Conservation (phyloP, 495 filamentous ascomycete genomes). For the Trichoderma virens region DNA sequence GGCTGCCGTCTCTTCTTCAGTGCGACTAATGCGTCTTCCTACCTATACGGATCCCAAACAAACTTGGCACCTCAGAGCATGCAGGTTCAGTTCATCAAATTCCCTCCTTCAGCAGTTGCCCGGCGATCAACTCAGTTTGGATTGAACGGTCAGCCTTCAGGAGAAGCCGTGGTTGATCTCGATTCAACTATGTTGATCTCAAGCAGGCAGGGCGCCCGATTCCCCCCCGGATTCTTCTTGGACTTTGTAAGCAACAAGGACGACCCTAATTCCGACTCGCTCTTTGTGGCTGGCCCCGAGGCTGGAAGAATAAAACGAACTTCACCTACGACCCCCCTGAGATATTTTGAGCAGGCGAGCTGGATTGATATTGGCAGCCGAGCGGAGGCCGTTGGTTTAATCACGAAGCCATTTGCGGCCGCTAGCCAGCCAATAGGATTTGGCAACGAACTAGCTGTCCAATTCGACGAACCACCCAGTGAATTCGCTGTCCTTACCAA, state of each 20-base stretch:
- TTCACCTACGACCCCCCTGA: slow-evolving; percentile 40
- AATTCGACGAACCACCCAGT: slow-evolving; percentile 72
- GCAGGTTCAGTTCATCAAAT: slow-evolving; percentile 92
- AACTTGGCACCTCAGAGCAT: slow-evolving; percentile 78
- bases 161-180: slow-evolving; percentile 33
- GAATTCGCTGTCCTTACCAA: slow-evolving; percentile 91
- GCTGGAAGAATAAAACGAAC: slow-evolving; percentile 65
- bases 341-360: slow-evolving; percentile 62
- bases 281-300: slow-evolving; percentile 85
- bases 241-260: slow-evolving; percentile 57
- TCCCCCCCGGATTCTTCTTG: slow-evolving; percentile 85
- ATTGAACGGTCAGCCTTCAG: slow-evolving; percentile 14
- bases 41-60: slow-evolving; percentile 50
- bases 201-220: slow-evolving; percentile 55
- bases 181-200: slow-evolving; percentile 40
- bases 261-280: slow-evolving; percentile 43
- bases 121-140: slow-evolving; percentile 21
- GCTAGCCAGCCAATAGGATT: slow-evolving; percentile 67
- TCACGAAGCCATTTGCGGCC: slow-evolving; percentile 62
- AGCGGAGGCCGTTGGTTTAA: slow-evolving; percentile 68
- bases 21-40: slow-evolving; percentile 70
- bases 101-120: slow-evolving; percentile 52
- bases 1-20: slow-evolving; percentile 90
- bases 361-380: slow-evolving; percentile 64
- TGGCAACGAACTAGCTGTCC: slow-evolving; percentile 89